A percentile compares a stretch with the other conserved stretches of the same genome.
Evolutionary conservation across 2,329 filamentous ascomycete genomes (phyloP).

Genomic region (Ophiostoma angusticollis): DNA sequence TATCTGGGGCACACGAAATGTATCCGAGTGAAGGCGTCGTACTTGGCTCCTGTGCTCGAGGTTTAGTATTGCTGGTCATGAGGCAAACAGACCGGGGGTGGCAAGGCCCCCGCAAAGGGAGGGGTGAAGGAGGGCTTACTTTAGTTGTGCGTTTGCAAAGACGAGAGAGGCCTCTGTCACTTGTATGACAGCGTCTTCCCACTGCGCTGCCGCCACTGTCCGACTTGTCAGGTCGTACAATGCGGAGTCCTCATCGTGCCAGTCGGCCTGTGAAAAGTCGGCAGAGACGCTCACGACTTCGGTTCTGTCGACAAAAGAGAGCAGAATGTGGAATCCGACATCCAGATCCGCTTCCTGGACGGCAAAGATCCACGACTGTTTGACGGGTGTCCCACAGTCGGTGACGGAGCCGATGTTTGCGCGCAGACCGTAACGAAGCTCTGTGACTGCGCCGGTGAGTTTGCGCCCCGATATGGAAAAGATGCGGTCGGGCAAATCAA

Average conservation of each 20-base stretch:
- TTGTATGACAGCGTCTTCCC: slow-evolving; percentile 33
- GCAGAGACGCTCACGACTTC: slow-evolving; percentile 34
- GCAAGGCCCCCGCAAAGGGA: background rate
- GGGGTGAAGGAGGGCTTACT: slow-evolving; percentile 18
- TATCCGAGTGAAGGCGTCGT: background rate
- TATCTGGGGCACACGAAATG: slow-evolving; percentile 2
- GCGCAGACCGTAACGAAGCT: slow-evolving; percentile 57
- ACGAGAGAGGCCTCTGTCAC: slow-evolving; percentile 38
- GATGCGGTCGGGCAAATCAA: slow-evolving; percentile 43
- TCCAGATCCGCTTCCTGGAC: slow-evolving; percentile 14
- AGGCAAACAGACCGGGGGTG: too few relatives aligned
- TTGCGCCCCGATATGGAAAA: slow-evolving; percentile 57
- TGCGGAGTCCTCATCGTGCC: slow-evolving; percentile 27
- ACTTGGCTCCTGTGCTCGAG: too few relatives aligned
- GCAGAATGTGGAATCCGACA: slow-evolving; percentile 28
- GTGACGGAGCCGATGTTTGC: slow-evolving; percentile 51
- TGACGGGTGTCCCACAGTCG: slow-evolving; percentile 35
- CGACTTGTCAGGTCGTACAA: slow-evolving; percentile 39
- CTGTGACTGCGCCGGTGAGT: slow-evolving; percentile 48
- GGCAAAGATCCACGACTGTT: slow-evolving; percentile 40
- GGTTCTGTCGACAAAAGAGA: slow-evolving; percentile 37
- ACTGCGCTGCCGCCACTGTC: slow-evolving; percentile 35
- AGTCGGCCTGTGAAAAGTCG: slow-evolving; percentile 33
- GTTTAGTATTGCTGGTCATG: too few relatives aligned
- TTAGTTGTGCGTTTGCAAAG: slow-evolving; percentile 23